Base-by-base conservation (phyloP, 2,329 filamentous ascomycete species). In the Hypoxylon sp. region DNA sequence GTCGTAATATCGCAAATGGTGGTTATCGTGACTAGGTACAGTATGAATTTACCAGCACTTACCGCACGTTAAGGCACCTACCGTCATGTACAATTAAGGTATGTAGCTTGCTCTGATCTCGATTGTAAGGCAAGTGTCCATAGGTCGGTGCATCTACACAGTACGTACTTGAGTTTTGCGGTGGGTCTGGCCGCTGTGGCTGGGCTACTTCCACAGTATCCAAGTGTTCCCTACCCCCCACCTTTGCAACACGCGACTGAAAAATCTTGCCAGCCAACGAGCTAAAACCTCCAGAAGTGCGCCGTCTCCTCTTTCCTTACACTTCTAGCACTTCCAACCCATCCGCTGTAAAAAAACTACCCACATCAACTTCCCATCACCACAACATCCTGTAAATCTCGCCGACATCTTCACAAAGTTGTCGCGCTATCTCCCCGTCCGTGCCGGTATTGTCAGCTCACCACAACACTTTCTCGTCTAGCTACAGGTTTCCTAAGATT, bases 401-500 rank as follows among this genome's bases (percentile, higher is more conserved):
- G 21, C 28, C 52, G 55, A 45, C 62, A 66, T 60, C 59, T 63
- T 65, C 55, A 55, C 23, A 34, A 34, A 58, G 55, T 63, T 61
- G 53, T 61, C 51, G 60, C 60, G 32, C 17, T n/a, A 36, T n/a
- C 30, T 23, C 19, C 41, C 14, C 30, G 28, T 32, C 25, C 21
- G 21, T 21, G 32, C 14, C 23, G 32, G 28, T 30, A 51, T 53
- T 58, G 3, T 49, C 66, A 58, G 38, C 58, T 67, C 46, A 50
- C 52, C 28, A 50, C 46, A 60, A 60, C 51, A 30, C 41, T 49
- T 30, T 48, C n/a, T n/a, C 58, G 45, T 55, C 55, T 55, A 60
- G 63, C 67, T 61, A 62, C 71, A 73, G 60, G 65, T 70, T 70
- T 66, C 63, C 48, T 66, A 64, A 45, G 48, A 55, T 49, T 65